Evolutionary conservation across 768 basidiomycete species (phyloP), one percentile per base, ranked within the genome.

Genomic region (Rhizopogon salebrosus): DNA sequence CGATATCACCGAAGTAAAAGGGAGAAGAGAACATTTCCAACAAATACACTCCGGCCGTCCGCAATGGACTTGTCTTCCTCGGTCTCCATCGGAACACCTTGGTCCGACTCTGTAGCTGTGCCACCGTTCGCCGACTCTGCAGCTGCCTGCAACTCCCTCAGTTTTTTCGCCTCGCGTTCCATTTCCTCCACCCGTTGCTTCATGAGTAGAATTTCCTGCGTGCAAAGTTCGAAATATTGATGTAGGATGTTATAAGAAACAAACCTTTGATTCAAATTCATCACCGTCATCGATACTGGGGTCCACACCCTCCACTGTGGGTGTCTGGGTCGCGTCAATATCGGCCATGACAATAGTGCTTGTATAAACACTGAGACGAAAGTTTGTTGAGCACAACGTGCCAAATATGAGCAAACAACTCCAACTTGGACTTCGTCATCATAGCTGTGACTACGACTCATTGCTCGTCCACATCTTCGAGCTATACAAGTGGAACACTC

Each of bases 101-200:
- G 70, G 42, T 76, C 77, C 26, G 79, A 77, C 10, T 68, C 75
- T 39, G 69, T 65, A 38, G 68, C 79, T 38, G 77, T 78, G 31
- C 65, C 71, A 57, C 70, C 68, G 60, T 73, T 71, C 57, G 79
- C 80, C 60, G 80, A 72, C 64, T 84, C 83, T 54, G 82, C 87
- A 23, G 85, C 85, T 38, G 89, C 89, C 60, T 93, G 91, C 48
- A 95, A 78, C 66, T 94, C 89, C 48, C 90, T 79, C 58, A 95
- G 71, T 66, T 92, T 93, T 70, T 82, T 85, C 2, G 92, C 92
- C 68, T 94, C 92, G 49, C 82, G 75, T 68, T 95, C 92, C 92
- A 95, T 95, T 71, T 95, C 92, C 61, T 86, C 89, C 6, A 94
- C 92, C 53, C 92, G 77, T 60, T 90, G 87, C 71, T 92, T 93